Percentiles rank a stretch among this genome's conserved stretches.
phyloP scores from a whole-genome alignment of 352 stramenopile species.

The Phytophthora colocasiae region DNA sequence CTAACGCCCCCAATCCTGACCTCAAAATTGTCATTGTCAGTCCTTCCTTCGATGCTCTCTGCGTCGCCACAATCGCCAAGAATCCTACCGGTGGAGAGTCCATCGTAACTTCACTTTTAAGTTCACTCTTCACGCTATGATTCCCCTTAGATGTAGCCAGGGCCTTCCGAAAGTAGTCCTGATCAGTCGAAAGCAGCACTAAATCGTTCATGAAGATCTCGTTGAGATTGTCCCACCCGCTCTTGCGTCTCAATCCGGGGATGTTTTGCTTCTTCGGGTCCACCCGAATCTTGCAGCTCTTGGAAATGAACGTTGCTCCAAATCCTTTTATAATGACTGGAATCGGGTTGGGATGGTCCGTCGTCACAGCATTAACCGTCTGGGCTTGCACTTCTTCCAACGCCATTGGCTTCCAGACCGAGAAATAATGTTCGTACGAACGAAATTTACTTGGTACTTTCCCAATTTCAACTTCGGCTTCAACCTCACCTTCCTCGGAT shows the following conservation, averaged over 20 bases:
- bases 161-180: conserved; percentile 58
- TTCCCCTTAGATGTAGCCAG: conserved; percentile 24
- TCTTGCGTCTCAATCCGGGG: conserved; percentile 32
- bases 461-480: conserved; percentile 59
- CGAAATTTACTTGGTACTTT: conserved; percentile 86
- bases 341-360: conserved; percentile 60
- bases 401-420: conserved; percentile 87
- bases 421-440: conserved; percentile 91
- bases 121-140: conserved; percentile 26
- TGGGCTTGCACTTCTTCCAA: conserved; percentile 91
- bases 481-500: conserved; percentile 80
- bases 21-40: conserved; percentile 71
- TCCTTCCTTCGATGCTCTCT: conserved; percentile 75
- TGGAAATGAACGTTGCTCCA: conserved; percentile 63
- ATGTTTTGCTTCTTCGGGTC: conserved; percentile 60
- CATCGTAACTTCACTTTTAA: conserved; percentile 6
- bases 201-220: conserved; percentile 81
- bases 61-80: conserved; percentile 79
- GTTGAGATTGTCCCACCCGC: conserved; percentile 46
- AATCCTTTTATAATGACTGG: conserved; percentile 55
- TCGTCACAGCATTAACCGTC: conserved; percentile 79
- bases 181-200: conserved; percentile 70
- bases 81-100: conserved; percentile 47
- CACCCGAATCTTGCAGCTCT: conserved; percentile 74
- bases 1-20: conserved; percentile 57